Conservation (phyloP, 345 rosid genomes). For the Lepidium didymum region DNA sequence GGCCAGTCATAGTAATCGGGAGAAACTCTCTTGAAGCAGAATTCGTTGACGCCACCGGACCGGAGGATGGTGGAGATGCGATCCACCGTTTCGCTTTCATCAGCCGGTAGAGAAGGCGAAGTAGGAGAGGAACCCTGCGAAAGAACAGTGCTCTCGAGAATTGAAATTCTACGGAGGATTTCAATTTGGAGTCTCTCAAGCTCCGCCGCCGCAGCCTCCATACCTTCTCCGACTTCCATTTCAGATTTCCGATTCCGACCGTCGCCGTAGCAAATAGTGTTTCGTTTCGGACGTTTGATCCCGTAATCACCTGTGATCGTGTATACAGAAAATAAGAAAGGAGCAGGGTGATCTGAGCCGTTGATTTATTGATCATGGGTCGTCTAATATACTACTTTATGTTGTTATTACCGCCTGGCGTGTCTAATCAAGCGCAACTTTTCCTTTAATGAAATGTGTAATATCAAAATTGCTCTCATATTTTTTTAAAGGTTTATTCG, state of each 20-base stretch:
- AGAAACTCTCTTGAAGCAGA: conserved; percentile 57
- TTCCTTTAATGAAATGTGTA: too few species aligned
- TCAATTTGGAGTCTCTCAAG: conserved; percentile 52
- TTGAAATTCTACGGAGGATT: conserved; percentile 48
- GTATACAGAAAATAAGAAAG: neutral
- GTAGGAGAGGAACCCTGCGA: conserved; percentile 23
- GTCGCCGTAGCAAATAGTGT: neutral
- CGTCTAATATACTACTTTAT: too few species aligned
- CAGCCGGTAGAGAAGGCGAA: conserved; percentile 11
- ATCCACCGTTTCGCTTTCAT: conserved; percentile 35
- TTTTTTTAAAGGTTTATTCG: too few species aligned
- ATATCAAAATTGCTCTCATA: too few species aligned
- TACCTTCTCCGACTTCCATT: conserved; percentile 13
- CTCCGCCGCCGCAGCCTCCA: conserved; percentile 43
- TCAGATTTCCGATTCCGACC: neutral
- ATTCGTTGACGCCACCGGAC: conserved; percentile 45
- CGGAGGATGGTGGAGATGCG: conserved; percentile 64
- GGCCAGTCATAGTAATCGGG: conserved; percentile 71
- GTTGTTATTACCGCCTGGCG: too few species aligned
- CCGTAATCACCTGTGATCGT: neutral
- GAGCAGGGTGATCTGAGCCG: neutral
- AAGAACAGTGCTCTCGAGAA: conserved; percentile 35
- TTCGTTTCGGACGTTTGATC: neutral
- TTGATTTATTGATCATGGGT: neutral
- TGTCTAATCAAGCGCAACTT: too few species aligned